A percentile compares a stretch with the other conserved stretches of the same genome.
These are phyloP conservation scores for Pestalotiopsis sp. DNA, from an alignment of 2,329 filamentous ascomycete genomes.

Conservation along the genomic window DNA sequence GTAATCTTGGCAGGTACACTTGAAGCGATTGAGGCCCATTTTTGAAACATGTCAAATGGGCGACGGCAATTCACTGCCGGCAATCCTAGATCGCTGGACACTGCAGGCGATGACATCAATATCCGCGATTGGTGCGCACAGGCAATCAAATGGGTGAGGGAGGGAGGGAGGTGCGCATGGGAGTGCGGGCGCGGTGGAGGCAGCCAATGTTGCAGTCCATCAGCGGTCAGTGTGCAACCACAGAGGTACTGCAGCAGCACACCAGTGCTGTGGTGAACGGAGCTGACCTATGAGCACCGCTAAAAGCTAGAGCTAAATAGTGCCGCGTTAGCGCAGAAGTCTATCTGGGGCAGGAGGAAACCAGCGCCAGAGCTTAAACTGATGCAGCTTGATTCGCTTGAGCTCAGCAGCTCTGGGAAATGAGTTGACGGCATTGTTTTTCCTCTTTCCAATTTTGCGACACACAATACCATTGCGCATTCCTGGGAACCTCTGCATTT, in stretches of 20 bases:
- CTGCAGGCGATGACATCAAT: background rate
- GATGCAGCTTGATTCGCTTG: background rate
- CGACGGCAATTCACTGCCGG: background rate
- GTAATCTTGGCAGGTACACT: background rate
- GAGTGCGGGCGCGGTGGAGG: background rate
- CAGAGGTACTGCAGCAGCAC: background rate
- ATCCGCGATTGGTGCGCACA: background rate
- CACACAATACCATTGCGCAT: background rate
- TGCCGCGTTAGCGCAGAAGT: background rate
- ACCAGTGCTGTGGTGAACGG: background rate
- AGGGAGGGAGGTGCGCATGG: no score
- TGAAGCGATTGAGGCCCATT: background rate
- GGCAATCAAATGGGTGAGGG: no score
- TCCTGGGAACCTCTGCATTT: background rate
- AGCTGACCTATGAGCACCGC: background rate
- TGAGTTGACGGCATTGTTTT: background rate
- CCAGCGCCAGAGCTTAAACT: slow-evolving; percentile 3
- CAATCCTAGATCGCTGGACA: background rate
- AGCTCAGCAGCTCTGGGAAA: background rate
- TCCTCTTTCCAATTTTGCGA: background rate
- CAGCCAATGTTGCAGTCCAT: background rate
- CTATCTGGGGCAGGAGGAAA: background rate
- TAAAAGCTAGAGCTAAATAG: background rate
- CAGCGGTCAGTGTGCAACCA: background rate
- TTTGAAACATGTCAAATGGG: background rate